phyloP scores from a whole-genome alignment of 2,329 filamentous ascomycete species.

The Magnaporthiopsis poae region DNA sequence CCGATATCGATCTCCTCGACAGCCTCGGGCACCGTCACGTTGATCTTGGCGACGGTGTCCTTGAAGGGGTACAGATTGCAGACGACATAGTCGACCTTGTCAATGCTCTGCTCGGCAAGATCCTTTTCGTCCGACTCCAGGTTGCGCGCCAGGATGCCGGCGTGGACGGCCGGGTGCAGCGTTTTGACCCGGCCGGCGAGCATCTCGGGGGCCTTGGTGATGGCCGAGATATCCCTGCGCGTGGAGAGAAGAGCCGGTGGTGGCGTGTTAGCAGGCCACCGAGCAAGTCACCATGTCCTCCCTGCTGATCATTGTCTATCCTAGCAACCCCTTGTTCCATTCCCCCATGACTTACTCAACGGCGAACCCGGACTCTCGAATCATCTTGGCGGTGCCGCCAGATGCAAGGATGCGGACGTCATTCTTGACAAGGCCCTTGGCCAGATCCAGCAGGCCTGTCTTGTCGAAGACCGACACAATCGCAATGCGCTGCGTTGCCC shows the following conservation, averaged over 20 bases:
- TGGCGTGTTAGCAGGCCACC: conserved; percentile 3
- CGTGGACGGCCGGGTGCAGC: conserved; percentile 85
- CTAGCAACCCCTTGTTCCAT: no score
- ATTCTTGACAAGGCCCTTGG: conserved; percentile 79
- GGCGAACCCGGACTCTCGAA: conserved; percentile 86
- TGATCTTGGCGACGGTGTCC: conserved; percentile 92
- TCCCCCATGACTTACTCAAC: conserved; percentile 60
- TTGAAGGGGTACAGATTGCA: conserved; percentile 99
- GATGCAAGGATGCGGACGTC: conserved; percentile 89
- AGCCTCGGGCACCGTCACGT: conserved; percentile 90
- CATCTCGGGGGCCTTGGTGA: conserved; percentile 96
- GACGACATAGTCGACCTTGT: conserved; percentile 90
- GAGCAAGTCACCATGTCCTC: not conserved
- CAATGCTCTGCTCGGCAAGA: conserved; percentile 85
- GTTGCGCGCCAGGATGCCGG: conserved; percentile 84
- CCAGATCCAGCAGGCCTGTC: conserved; percentile 85
- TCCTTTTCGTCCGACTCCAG: conserved; percentile 95
- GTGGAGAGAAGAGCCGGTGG: not conserved
- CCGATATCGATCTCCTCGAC: conserved; percentile 99
- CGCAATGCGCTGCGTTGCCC: conserved; percentile 51
- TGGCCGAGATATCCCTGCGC: conserved; percentile 82
- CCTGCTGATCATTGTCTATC: not conserved
- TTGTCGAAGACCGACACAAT: conserved; percentile 99
- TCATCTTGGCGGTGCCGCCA: conserved; percentile 90
- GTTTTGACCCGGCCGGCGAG: conserved; percentile 73